Conservation (phyloP, 768 basidiomycete species). For the Auriscalpium microsporum region DNA sequence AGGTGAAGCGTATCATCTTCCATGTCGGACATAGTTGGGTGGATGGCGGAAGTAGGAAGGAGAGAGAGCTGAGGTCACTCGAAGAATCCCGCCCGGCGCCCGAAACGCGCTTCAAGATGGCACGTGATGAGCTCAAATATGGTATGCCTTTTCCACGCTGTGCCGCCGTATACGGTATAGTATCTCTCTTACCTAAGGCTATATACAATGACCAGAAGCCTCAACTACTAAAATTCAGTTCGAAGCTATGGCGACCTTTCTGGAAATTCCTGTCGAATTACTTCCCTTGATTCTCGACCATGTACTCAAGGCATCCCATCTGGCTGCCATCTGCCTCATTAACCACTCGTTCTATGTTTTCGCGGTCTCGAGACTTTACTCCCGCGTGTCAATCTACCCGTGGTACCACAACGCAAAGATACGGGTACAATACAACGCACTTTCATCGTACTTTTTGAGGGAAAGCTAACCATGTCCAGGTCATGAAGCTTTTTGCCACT, state of each 20-base stretch:
- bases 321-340: slow-evolving; percentile 47
- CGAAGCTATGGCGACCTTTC: slow-evolving; percentile 33
- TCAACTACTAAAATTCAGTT: background rate
- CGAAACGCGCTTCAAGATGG: background rate
- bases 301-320: slow-evolving; percentile 43
- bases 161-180: too few species aligned
- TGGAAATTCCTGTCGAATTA: slow-evolving; percentile 60
- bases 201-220: background rate
- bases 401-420: slow-evolving; percentile 63
- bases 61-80: background rate
- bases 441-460: background rate
- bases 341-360: slow-evolving; percentile 46
- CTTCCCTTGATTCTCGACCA: slow-evolving; percentile 46
- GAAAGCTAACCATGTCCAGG: slow-evolving; percentile 30
- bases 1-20: slow-evolving; percentile 28
- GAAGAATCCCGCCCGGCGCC: background rate
- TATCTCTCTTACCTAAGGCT: too few species aligned
- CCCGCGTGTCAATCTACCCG: slow-evolving; percentile 50
- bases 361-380: slow-evolving; percentile 46
- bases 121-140: background rate
- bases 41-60: slow-evolving; percentile 17
- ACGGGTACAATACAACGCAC: slow-evolving; percentile 32
- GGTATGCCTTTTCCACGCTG: background rate
- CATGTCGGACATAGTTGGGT: slow-evolving; percentile 36
- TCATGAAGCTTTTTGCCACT: slow-evolving; percentile 52